Percentiles rank a stretch among this genome's conserved stretches.
Conservation (phyloP, 2,329 filamentous ascomycete genomes). For the Coniochaeta hoffmannii region DNA sequence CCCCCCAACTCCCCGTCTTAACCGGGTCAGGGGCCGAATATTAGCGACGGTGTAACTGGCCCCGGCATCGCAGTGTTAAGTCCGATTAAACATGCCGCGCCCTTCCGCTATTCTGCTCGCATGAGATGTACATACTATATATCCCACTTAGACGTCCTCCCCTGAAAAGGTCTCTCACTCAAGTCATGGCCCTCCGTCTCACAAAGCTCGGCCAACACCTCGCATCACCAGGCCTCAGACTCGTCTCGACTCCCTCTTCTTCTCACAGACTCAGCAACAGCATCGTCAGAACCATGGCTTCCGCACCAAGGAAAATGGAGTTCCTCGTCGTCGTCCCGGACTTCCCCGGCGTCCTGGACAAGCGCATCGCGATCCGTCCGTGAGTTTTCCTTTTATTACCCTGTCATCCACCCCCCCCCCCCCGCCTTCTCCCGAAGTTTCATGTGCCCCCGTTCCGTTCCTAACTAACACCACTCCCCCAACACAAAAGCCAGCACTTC, state of each 20-base stretch:
- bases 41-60: neutral
- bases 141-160: neutral
- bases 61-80: neutral
- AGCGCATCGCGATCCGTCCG: conserved; percentile 55
- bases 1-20: no score
- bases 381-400: conserved; percentile 26
- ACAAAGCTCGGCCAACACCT: neutral
- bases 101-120: neutral
- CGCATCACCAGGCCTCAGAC: neutral
- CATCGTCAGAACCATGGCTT: neutral
- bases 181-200: neutral
- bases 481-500: neutral
- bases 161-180: no score
- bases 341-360: conserved; percentile 49
- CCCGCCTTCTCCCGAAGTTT: conserved; percentile 1
- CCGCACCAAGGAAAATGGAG: conserved; percentile 40
- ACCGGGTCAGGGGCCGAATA: no score
- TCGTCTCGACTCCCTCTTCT: neutral
- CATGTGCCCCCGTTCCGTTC: neutral
- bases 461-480: neutral
- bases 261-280: neutral
- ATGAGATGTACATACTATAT: neutral
- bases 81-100: neutral
- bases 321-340: conserved; percentile 66
- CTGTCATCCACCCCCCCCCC: neutral